Conservation (phyloP, 176 grass and related monocot species). For the Tuctoria greenei region DNA sequence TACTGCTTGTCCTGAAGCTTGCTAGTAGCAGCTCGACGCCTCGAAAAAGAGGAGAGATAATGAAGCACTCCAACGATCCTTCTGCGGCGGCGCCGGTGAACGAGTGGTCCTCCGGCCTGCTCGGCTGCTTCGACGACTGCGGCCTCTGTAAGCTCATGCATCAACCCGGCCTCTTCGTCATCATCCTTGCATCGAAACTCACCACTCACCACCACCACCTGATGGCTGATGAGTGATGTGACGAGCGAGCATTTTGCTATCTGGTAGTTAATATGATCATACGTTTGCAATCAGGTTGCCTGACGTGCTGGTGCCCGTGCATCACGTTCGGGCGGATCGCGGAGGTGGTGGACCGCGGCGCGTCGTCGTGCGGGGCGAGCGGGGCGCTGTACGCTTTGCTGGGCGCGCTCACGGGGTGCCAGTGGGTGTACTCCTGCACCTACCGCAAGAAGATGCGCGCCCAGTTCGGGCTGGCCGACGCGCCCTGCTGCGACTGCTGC, state of each 20-base stretch:
- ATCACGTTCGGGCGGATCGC: slow-evolving; percentile 68
- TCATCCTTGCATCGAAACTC: too few species aligned
- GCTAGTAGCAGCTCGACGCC: too few species aligned
- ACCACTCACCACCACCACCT: neutral
- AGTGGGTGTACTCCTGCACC: slow-evolving; percentile 55
- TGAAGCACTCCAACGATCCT: too few species aligned
- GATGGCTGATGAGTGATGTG: too few species aligned
- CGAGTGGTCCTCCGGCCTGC: slow-evolving; percentile 61
- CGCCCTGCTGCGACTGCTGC: slow-evolving; percentile 58
- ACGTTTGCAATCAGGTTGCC: slow-evolving; percentile 52
- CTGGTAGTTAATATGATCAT: too few species aligned
- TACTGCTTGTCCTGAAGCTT: too few species aligned
- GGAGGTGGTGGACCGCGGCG: slow-evolving; percentile 65
- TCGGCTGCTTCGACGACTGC: slow-evolving; percentile 61
- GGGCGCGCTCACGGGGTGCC: neutral
- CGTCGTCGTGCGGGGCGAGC: slow-evolving; percentile 50
- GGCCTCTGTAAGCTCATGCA: slow-evolving; percentile 40
- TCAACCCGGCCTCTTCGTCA: too few species aligned
- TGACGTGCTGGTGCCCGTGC: slow-evolving; percentile 70
- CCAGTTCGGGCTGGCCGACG: slow-evolving; percentile 40
- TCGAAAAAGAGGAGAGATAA: too few species aligned
- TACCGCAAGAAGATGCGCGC: slow-evolving; percentile 57
- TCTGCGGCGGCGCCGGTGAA: slow-evolving; percentile 1
- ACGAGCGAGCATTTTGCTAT: too few species aligned
- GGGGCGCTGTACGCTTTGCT: slow-evolving; percentile 55